Evolutionary conservation across 2,329 filamentous ascomycete species (phyloP).

Genomic region (Harringtonia aguacate): DNA sequence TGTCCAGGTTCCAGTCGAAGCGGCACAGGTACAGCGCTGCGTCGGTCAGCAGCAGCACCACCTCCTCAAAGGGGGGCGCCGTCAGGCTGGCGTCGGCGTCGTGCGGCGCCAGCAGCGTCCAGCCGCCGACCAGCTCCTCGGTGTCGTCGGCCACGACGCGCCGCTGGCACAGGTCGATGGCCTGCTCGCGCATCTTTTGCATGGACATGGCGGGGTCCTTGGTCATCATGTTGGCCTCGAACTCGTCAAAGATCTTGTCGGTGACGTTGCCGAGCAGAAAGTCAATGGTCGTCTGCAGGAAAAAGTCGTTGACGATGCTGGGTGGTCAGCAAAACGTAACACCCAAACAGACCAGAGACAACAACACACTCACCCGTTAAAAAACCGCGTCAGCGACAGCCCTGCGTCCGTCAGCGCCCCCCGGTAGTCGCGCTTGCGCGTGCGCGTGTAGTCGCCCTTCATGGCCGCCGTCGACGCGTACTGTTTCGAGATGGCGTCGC

Average conservation of each 20-base stretch:
- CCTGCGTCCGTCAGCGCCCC: slow-evolving; percentile 88
- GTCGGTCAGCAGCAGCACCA: slow-evolving; percentile 78
- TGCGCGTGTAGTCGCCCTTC: slow-evolving; percentile 94
- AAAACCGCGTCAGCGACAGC: slow-evolving; percentile 69
- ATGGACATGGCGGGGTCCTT: slow-evolving; percentile 86
- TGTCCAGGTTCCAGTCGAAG: slow-evolving; percentile 92
- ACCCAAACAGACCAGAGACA: neutral
- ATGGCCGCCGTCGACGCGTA: slow-evolving; percentile 93
- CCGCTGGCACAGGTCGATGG: slow-evolving; percentile 79
- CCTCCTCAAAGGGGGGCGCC: slow-evolving; percentile 73
- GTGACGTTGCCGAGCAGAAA: slow-evolving; percentile 86
- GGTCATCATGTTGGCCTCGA: slow-evolving; percentile 86
- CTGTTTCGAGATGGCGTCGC: slow-evolving; percentile 88
- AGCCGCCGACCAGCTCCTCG: slow-evolving; percentile 81
- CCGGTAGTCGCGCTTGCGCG: slow-evolving; percentile 78
- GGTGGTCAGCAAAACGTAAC: slow-evolving; percentile 14
- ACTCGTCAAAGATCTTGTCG: slow-evolving; percentile 80
- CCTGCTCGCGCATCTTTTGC: slow-evolving; percentile 71
- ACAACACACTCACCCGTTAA: slow-evolving; percentile 43
- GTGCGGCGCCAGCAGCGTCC: slow-evolving; percentile 74
- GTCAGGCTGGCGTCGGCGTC: slow-evolving; percentile 53
- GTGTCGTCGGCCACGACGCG: slow-evolving; percentile 74
- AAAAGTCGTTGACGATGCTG: slow-evolving; percentile 97
- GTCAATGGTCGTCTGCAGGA: slow-evolving; percentile 89
- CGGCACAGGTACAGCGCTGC: slow-evolving; percentile 77